Evolutionary conservation across 2,329 filamentous ascomycete species (phyloP).

Genomic region (Cladophialophora immunda): DNA sequence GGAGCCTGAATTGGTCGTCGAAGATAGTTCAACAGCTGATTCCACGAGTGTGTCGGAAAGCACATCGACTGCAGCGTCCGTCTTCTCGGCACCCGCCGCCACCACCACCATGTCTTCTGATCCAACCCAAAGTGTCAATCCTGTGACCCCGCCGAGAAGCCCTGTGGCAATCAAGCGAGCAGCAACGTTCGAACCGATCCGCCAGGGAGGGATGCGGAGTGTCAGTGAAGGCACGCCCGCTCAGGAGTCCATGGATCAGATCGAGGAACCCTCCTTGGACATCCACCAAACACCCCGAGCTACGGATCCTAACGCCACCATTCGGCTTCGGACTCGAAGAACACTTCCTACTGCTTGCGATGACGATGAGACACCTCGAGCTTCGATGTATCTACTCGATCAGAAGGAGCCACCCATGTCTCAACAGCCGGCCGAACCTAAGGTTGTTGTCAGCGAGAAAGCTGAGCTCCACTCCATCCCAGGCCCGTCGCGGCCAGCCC

Average conservation of each 20-base stretch:
- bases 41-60: slow-evolving; percentile 49
- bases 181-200: not conserved
- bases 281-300: slow-evolving; percentile 24
- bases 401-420: slow-evolving; percentile 22
- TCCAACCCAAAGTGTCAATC: slow-evolving; percentile 65
- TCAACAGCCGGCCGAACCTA: slow-evolving; percentile 47
- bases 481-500: slow-evolving; percentile 41
- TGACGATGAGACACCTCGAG: slow-evolving; percentile 38
- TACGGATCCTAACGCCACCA: slow-evolving; percentile 33
- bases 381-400: slow-evolving; percentile 37
- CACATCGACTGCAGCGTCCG: slow-evolving; percentile 52
- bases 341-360: slow-evolving; percentile 23
- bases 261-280: slow-evolving; percentile 20
- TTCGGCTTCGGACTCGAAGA: slow-evolving; percentile 33
- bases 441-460: slow-evolving; percentile 17
- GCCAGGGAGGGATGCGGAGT: slow-evolving; percentile 21
- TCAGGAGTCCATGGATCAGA: slow-evolving; percentile 1
- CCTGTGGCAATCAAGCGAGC: slow-evolving; percentile 43
- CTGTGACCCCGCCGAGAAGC: slow-evolving; percentile 61
- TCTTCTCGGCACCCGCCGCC: slow-evolving; percentile 62
- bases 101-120: slow-evolving; percentile 56
- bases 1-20: slow-evolving; percentile 52
- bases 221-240: slow-evolving; percentile 30
- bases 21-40: slow-evolving; percentile 48
- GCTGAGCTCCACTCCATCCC: not conserved